Base-by-base conservation (phyloP, 768 basidiomycete species). In the Tephrocybe rancida region DNA sequence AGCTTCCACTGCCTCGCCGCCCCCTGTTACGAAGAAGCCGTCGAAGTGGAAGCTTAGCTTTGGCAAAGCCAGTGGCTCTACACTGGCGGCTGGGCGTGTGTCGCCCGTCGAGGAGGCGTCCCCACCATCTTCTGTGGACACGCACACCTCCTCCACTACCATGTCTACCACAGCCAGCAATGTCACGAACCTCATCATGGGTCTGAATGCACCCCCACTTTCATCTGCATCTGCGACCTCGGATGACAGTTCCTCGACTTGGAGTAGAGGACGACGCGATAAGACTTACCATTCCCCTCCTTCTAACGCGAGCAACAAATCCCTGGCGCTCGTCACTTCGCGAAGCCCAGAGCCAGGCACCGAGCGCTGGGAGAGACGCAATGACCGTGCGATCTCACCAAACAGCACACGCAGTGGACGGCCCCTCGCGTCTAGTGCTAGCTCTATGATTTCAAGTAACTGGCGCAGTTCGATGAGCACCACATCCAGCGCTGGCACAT, bases 1-100 rank as follows among this genome's bases (percentile, higher is more conserved):
- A 19, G 56, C 55, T 16, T 50, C 66, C 45, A 30, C 56, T 21
- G 24, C 52, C 22, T 52, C 70, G 0, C 56, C 74, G 11, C 56
- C 69, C 6, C 72, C 82, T 22, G 73, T 80, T 29, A 74, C 79
- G 52, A 93, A 92, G 77, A 93, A 93, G 76, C 77, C 88, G 48
- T 91, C 88, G n/a, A 91, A 86, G 64, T 87, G 93, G 90, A 90
- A 88, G 71, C 76, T 90, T 62, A 77, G 85, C 61, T 88, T 92
- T 69, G 77, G 89, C 56, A 86, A 84, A 73, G 75, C 71, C 63
- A 79, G 67, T 60, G 67, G 73, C 32, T 61, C 76, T 47, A 64
- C 73, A 34, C 59, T 72, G 19, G 57, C 70, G 5, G 65, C 73
- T 29, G 79, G 76, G 35, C 67, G 66, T 42, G 61, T 71, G 11